A percentile compares a stretch with the other conserved stretches of the same genome.
Conservation (phyloP, 148 eudicot genomes). For the Rhododendron vialii region DNA sequence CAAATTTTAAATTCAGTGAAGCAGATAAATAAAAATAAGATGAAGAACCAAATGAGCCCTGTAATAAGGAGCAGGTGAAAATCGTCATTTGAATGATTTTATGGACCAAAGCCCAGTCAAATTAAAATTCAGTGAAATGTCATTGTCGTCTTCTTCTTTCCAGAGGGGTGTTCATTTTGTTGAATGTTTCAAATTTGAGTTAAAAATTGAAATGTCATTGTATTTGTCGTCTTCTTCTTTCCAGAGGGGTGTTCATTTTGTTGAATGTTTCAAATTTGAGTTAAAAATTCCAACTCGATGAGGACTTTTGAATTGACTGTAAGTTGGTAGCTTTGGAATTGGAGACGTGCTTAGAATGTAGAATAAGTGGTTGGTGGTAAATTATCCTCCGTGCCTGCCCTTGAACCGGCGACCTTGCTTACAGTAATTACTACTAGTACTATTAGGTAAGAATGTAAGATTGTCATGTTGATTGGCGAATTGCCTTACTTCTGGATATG, state of each 20-base stretch:
- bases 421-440: background rate
- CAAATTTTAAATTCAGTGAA: background rate
- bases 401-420: background rate
- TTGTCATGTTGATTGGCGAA: background rate
- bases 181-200: background rate
- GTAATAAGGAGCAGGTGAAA: background rate
- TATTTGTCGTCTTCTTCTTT: background rate
- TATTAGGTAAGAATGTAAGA: background rate
- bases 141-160: background rate
- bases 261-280: background rate
- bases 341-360: background rate
- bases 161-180: background rate
- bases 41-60: background rate
- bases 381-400: background rate
- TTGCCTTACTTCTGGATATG: background rate
- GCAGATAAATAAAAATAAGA: background rate
- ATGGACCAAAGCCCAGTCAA: background rate
- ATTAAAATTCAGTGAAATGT: background rate
- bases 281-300: background rate
- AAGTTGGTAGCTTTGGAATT: background rate
- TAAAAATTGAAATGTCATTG: background rate
- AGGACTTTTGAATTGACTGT: background rate
- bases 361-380: background rate
- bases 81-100: background rate
- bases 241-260: background rate